Evolutionary conservation across 768 basidiomycete genomes (phyloP).

Genomic region (Trametes gibbosa): DNA sequence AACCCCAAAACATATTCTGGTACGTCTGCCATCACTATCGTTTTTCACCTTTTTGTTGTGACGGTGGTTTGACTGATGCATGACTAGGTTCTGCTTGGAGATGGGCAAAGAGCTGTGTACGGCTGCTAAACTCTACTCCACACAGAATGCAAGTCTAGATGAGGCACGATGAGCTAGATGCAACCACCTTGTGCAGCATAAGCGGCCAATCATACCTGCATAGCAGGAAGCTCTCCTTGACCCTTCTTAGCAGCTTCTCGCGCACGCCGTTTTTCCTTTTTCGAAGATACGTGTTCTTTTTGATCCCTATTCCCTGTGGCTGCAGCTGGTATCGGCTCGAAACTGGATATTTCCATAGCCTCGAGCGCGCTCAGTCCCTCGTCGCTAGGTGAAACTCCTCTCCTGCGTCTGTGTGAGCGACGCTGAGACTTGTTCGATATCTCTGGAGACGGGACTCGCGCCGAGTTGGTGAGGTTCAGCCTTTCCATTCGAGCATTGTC

Average conservation of each 20-base stretch:
- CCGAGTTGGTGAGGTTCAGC: constrained; percentile 26
- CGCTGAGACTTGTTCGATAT: constrained; percentile 10
- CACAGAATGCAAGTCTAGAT: constrained; percentile 51
- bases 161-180: not conserved
- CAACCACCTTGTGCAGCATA: not conserved
- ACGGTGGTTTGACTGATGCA: constrained; percentile 44
- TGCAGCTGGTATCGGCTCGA: not conserved
- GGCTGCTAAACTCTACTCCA: constrained; percentile 55
- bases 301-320: too few relatives aligned
- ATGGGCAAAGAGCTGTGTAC: constrained; percentile 74
- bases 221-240: constrained; percentile 29
- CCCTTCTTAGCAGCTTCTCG: constrained; percentile 72
- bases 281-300: constrained; percentile 48
- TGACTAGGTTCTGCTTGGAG: constrained; percentile 64
- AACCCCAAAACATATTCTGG: too few relatives aligned
- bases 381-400: too few relatives aligned
- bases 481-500: constrained; percentile 11
- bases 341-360: not conserved
- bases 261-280: constrained; percentile 79
- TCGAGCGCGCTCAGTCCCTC: too few relatives aligned
- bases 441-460: constrained; percentile 12
- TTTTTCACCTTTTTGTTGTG: constrained; percentile 22
- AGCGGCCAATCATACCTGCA: not conserved
- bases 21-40: too few relatives aligned
- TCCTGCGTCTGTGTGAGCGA: not conserved